Evolutionary conservation across 169 alveolate species (phyloP), one percentile per base, ranked within the genome.

Genomic region (Plasmodium sp.): DNA sequence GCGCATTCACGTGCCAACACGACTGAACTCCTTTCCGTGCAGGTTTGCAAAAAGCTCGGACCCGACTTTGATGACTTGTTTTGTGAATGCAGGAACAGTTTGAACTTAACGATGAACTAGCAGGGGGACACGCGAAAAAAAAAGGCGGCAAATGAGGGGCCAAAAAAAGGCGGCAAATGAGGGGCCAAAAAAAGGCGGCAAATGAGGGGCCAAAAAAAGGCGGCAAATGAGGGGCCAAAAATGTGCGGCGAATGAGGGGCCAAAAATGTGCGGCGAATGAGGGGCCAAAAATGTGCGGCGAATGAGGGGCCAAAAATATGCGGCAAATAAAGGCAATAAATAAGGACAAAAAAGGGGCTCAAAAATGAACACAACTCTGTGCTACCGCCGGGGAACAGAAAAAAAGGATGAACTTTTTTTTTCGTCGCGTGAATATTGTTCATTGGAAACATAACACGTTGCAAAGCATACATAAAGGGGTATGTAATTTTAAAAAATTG

Each of bases 41-140:
- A 90, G 94, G 94, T 67, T 80, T 90, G 91, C 67, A 90, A 90
- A 80, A 79, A 51, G 73, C 75, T 90, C 48, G 94, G 94, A 9
- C 5, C 83, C 73, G 92, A 90, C 82, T 90, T 90, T 81, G 58
- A 81, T 33, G 92, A 90, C 31, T 31, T 90, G 48, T 51, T 56
- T 90, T 39, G 45, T 62, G 94, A 79, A 90, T 90, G 94, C 72
- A 90, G 54, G 43, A 81, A 90, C 83, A 90, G 62, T 51, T 54
- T 90, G 31, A 41, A 90, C 82, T 90, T 80, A 54, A 81, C 83
- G 36, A 39, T 67, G 62, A 90, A 80, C n/a, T 79, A 84, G 83
- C 31, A 31, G 45, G 33, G 22, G 74, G 27, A 22, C 56, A 84
- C 5, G 43, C 27, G 43, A 7, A 58, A 83, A 31, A 83, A 83